Conservation (phyloP, 1,139 yeast species). For the Pichia sp. region DNA sequence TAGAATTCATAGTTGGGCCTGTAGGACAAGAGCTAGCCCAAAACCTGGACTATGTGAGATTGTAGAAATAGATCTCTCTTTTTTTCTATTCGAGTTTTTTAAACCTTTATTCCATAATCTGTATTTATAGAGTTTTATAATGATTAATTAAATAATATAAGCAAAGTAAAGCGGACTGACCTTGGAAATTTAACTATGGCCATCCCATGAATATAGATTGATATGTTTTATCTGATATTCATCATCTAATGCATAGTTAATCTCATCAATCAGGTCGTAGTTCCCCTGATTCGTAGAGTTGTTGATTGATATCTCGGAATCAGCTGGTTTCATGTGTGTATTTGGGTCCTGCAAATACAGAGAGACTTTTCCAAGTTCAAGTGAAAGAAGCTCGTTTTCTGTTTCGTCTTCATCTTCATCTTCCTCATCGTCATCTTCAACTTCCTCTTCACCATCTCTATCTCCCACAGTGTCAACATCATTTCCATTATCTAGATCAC, state of each 20-base stretch:
- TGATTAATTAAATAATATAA: not conserved
- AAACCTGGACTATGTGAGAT: constrained; percentile 25
- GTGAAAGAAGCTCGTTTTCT: constrained; percentile 13
- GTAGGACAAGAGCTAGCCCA: constrained; percentile 18
- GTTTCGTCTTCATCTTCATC: constrained; percentile 10
- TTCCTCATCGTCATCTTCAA: constrained; percentile 6
- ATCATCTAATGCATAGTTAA: constrained; percentile 26
- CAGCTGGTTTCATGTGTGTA: constrained; percentile 5
- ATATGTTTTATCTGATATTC: constrained; percentile 16
- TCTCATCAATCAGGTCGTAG: constrained; percentile 22
- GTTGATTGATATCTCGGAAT: constrained; percentile 10
- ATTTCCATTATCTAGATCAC: constrained; percentile 1
- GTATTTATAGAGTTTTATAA: not conserved
- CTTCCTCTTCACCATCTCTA: constrained; percentile 4
- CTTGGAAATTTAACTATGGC: not conserved
- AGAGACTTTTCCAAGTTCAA: constrained; percentile 12
- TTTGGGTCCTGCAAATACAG: constrained; percentile 9
- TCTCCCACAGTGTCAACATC: constrained; percentile 7
- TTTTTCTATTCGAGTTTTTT: no score
- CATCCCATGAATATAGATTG: constrained; percentile 4
- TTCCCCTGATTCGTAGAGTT: not conserved
- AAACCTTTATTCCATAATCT: not conserved
- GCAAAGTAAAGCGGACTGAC: not conserved
- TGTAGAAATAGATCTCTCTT: constrained; percentile 5
- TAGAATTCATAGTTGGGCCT: constrained; percentile 17